A percentile compares a stretch with the other conserved stretches of the same genome.
Evolutionary conservation across 306 rosid species (phyloP).

Genomic region (Quercus agrifolia): DNA sequence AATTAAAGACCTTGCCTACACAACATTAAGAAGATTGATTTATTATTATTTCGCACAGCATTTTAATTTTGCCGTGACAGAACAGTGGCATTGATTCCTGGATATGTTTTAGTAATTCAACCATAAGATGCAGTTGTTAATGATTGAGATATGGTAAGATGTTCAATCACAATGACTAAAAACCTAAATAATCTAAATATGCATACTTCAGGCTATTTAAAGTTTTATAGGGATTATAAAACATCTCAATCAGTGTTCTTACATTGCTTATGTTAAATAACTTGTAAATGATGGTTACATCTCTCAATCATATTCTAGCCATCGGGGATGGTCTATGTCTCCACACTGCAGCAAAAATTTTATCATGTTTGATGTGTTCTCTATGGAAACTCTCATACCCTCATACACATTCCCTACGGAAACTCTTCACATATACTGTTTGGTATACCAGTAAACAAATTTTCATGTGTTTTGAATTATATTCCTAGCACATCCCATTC

Average conservation of each 20-base stretch:
- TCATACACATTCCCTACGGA: too few relatives aligned
- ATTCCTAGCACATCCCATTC: neutral
- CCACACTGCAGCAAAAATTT: too few relatives aligned
- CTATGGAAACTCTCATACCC: too few relatives aligned
- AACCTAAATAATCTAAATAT: too few relatives aligned
- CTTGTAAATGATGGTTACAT: too few relatives aligned
- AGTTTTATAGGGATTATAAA: too few relatives aligned
- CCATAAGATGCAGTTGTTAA: neutral
- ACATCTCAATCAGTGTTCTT: too few relatives aligned
- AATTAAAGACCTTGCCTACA: constrained; percentile 76
- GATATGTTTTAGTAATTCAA: neutral
- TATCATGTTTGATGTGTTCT: too few relatives aligned
- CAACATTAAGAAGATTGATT: neutral
- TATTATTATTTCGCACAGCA: neutral
- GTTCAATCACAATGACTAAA: neutral
- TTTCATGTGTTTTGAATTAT: neutral
- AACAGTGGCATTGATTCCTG: neutral
- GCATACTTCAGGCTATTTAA: too few relatives aligned
- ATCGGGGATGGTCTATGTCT: too few relatives aligned
- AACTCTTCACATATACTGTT: neutral
- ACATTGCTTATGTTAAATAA: too few relatives aligned
- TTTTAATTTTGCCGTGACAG: neutral
- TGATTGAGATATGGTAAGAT: neutral
- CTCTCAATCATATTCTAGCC: too few relatives aligned
- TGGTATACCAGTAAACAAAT: neutral